A percentile compares a stretch with the other conserved stretches of the same genome.
Conservation (phyloP, 2,329 filamentous ascomycete genomes). For the Xylariaceae sp. region DNA sequence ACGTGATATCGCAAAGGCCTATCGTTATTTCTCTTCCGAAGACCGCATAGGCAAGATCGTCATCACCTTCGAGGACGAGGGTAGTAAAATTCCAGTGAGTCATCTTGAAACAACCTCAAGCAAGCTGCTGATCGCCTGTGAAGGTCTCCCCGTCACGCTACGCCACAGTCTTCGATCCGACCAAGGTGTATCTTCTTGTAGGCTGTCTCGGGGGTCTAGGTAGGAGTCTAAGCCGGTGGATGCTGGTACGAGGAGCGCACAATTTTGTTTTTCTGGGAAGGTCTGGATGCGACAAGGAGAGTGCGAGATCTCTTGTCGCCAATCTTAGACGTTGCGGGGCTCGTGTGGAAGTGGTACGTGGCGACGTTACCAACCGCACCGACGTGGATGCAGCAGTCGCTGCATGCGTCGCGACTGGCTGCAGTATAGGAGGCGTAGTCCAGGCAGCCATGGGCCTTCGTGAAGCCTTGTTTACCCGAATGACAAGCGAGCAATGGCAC, state of each 20-base stretch:
- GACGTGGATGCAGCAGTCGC: slow-evolving; percentile 16
- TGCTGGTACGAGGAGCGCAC: slow-evolving; percentile 30
- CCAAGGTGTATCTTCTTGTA: slow-evolving; percentile 20
- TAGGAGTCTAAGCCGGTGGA: slow-evolving; percentile 32
- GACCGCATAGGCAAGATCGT: slow-evolving; percentile 23
- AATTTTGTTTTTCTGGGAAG: slow-evolving; percentile 33
- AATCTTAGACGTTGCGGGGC: slow-evolving; percentile 21
- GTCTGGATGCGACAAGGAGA: slow-evolving; percentile 26
- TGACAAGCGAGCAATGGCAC: slow-evolving; percentile 28
- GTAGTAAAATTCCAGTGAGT: slow-evolving; percentile 9
- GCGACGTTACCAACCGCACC: slow-evolving; percentile 18
- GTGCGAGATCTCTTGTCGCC: slow-evolving; percentile 19
- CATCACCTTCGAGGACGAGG: slow-evolving; percentile 17
- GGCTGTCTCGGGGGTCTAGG: slow-evolving; percentile 33
- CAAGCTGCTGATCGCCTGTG: background rate
- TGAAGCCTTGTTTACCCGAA: slow-evolving; percentile 26
- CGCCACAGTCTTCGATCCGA: slow-evolving; percentile 5
- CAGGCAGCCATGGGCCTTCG: slow-evolving; percentile 34
- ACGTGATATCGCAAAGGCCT: slow-evolving; percentile 10
- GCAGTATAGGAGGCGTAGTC: slow-evolving; percentile 21
- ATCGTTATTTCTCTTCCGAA: slow-evolving; percentile 16
- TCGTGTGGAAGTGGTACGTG: slow-evolving; percentile 22
- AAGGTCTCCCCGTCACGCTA: slow-evolving; percentile 10
- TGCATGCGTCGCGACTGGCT: slow-evolving; percentile 4
- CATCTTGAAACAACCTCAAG: too few relatives aligned